Percentiles rank a stretch among this genome's conserved stretches.
Conservation (phyloP, 345 rosid species). For the Citrus sp. region DNA sequence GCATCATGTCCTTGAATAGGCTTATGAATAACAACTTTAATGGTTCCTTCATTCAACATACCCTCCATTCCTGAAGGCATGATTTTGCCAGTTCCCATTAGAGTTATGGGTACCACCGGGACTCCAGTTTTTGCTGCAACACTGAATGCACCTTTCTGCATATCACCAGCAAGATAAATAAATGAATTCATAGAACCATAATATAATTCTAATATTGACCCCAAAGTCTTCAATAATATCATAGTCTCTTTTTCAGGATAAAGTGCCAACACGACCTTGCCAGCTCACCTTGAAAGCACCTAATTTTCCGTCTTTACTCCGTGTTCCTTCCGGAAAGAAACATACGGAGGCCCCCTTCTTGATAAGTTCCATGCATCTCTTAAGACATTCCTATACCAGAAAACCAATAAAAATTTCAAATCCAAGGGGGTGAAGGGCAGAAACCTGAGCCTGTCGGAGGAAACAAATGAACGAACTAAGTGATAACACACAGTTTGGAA, state of each 20-base stretch:
- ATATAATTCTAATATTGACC: neutral
- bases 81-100: slow-evolving; percentile 86
- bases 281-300: slow-evolving; percentile 85
- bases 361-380: slow-evolving; percentile 71
- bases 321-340: slow-evolving; percentile 96
- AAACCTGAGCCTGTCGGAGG: neutral
- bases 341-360: slow-evolving; percentile 81
- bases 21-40: slow-evolving; percentile 69
- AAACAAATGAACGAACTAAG: neutral
- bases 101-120: slow-evolving; percentile 78
- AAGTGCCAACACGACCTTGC: slow-evolving; percentile 29
- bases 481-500: neutral
- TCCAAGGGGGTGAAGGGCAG: neutral
- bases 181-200: slow-evolving; percentile 4
- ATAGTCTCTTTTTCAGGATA: neutral
- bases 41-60: slow-evolving; percentile 59
- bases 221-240: neutral
- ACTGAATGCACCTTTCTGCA: slow-evolving; percentile 93
- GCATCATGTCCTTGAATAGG: slow-evolving; percentile 68
- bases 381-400: slow-evolving; percentile 69
- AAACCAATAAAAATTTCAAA: slow-evolving; percentile 17
- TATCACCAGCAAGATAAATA: slow-evolving; percentile 20
- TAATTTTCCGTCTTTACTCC: slow-evolving; percentile 80
- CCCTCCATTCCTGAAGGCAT: slow-evolving; percentile 92
- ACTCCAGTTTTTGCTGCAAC: slow-evolving; percentile 79